phyloP scores from a whole-genome alignment of 2,329 filamentous ascomycete species.

The Ophiosphaerella korrae region DNA sequence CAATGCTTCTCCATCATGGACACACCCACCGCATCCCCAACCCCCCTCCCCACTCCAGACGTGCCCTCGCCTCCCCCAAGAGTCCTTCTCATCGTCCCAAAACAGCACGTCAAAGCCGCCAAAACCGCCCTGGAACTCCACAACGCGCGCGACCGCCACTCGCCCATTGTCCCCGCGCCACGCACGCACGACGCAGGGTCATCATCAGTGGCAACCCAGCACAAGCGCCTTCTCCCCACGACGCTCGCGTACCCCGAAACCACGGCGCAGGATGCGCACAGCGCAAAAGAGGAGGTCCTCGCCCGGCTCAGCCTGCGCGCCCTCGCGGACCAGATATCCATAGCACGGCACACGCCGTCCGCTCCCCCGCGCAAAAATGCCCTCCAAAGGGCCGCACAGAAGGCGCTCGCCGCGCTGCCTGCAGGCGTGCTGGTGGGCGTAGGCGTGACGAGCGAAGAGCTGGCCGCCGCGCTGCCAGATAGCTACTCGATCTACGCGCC shows the following conservation, averaged over 20 bases:
- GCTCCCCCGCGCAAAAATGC: conserved; percentile 18
- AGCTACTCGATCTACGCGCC: conserved; percentile 62
- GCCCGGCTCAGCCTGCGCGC: background rate
- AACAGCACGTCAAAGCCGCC: conserved; percentile 44
- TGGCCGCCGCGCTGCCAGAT: conserved; percentile 38
- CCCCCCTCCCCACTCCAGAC: too few relatives aligned
- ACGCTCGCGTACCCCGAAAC: conserved; percentile 6
- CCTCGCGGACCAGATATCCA: background rate
- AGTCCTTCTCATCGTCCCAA: conserved; percentile 35
- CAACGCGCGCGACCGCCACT: conserved; percentile 31
- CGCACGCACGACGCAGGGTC: too few relatives aligned
- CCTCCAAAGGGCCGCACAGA: conserved; percentile 26
- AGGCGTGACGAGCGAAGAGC: conserved; percentile 14
- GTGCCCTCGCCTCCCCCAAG: background rate
- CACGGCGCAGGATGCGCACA: too few relatives aligned
- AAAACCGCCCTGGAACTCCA: conserved; percentile 45
- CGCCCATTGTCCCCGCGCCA: conserved; percentile 28
- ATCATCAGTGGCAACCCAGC: background rate
- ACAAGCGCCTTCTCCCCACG: conserved; percentile 31
- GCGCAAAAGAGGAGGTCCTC: background rate
- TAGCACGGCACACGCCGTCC: background rate
- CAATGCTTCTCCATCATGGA: background rate
- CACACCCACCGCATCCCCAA: background rate
- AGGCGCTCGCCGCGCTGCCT: conserved; percentile 20
- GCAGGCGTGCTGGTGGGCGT: conserved; percentile 13